phyloP scores from a whole-genome alignment of 495 filamentous ascomycete genomes.

The Emericellopsis terricola region DNA sequence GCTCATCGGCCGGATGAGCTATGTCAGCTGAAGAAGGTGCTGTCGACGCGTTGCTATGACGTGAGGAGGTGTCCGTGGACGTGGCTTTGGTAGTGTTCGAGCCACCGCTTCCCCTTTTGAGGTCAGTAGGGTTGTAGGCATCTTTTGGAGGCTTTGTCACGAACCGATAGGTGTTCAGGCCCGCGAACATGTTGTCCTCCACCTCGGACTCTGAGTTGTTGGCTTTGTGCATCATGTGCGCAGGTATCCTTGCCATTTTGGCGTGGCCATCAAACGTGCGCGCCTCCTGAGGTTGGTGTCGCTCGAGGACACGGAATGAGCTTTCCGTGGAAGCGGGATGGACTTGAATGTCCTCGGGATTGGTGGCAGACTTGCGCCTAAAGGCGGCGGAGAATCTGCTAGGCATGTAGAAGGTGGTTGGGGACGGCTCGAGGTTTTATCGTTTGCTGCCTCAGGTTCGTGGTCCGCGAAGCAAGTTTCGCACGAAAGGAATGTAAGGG shows the following conservation, averaged over 20 bases:
- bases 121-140: slow-evolving; percentile 9
- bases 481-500: no score
- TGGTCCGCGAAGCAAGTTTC: background rate
- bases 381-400: slow-evolving; percentile 29
- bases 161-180: slow-evolving; percentile 35
- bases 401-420: slow-evolving; percentile 25
- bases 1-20: slow-evolving; percentile 23
- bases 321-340: slow-evolving; percentile 7
- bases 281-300: slow-evolving; percentile 16
- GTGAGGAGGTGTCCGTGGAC: slow-evolving; percentile 46
- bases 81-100: slow-evolving; percentile 45
- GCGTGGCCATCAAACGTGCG: slow-evolving; percentile 25
- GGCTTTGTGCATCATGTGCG: slow-evolving; percentile 5
- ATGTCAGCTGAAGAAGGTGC: slow-evolving; percentile 53
- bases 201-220: slow-evolving; percentile 15
- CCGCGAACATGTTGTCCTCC: slow-evolving; percentile 39
- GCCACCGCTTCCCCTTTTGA: slow-evolving; percentile 39
- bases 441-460: no score
- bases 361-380: slow-evolving; percentile 29
- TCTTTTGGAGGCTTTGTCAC: slow-evolving; percentile 5
- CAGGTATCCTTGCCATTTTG: slow-evolving; percentile 11
- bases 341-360: slow-evolving; percentile 25
- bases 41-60: slow-evolving; percentile 56
- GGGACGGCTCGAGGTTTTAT: slow-evolving; percentile 9
- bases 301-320: slow-evolving; percentile 31